Percentiles rank a stretch among this genome's conserved stretches.
Conservation (phyloP, 2,329 filamentous ascomycete genomes). For the Ophiocordyceps camponoti-saundersi region DNA sequence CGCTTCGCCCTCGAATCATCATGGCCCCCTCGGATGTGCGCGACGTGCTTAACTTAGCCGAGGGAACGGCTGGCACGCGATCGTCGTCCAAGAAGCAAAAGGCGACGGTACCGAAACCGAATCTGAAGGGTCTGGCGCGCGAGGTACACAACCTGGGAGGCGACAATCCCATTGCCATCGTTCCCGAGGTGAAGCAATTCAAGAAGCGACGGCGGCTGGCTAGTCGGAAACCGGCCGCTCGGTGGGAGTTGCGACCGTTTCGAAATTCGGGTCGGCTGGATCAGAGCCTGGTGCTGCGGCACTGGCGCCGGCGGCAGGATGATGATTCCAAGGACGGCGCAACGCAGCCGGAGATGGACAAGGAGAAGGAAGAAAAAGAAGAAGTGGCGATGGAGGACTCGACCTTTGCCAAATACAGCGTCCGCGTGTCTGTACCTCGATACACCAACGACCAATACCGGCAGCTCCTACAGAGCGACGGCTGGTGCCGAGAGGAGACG, state of each 20-base stretch:
- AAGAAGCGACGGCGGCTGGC: slow-evolving; percentile 38
- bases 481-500: slow-evolving; percentile 88
- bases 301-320: slow-evolving; percentile 56
- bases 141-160: slow-evolving; percentile 50
- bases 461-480: slow-evolving; percentile 49
- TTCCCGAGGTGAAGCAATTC: slow-evolving; percentile 40
- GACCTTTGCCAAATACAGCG: slow-evolving; percentile 73
- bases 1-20: background rate
- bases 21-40: slow-evolving; percentile 66
- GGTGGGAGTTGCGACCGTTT: slow-evolving; percentile 56
- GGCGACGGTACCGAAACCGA: slow-evolving; percentile 39
- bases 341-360: slow-evolving; percentile 15
- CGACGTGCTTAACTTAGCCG: slow-evolving; percentile 72
- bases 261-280: slow-evolving; percentile 62
- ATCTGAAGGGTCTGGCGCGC: slow-evolving; percentile 45
- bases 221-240: slow-evolving; percentile 36
- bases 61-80: slow-evolving; percentile 28
- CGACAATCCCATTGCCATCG: slow-evolving; percentile 50
- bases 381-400: slow-evolving; percentile 33
- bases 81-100: slow-evolving; percentile 58
- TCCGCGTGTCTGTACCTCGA: slow-evolving; percentile 57
- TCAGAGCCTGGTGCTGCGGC: slow-evolving; percentile 47
- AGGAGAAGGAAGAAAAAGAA: slow-evolving; percentile 13
- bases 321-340: slow-evolving; percentile 15
- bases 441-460: slow-evolving; percentile 84